These are phyloP conservation scores for Penicillium oxalicum DNA, from an alignment of 2,329 filamentous ascomycete genomes.

Conservation along the genomic window DNA sequence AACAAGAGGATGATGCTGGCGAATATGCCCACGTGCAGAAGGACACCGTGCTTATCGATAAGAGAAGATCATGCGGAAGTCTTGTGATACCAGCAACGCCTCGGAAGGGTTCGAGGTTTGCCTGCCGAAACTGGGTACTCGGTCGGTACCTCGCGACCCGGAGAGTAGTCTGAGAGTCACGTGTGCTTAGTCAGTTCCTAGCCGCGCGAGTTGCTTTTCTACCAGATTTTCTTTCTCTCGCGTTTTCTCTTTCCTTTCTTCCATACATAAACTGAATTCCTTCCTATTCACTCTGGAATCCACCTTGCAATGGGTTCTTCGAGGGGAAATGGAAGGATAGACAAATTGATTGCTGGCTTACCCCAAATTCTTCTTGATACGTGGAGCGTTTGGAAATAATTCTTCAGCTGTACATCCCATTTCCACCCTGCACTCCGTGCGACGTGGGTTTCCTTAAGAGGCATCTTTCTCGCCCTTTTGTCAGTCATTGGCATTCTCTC, in stretches of 20 bases:
- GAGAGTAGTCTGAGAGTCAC: conserved; percentile 4
- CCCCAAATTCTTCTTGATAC: conserved; percentile 39
- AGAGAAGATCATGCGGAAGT: conserved; percentile 4
- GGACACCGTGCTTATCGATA: conserved; percentile 31
- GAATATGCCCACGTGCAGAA: conserved; percentile 7
- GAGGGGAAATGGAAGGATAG: conserved; percentile 47
- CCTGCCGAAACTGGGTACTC: no score
- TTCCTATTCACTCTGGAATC: conserved; percentile 45
- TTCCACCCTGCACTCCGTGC: conserved; percentile 8
- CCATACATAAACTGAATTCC: conserved; percentile 38
- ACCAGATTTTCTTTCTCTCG: conserved; percentile 12
- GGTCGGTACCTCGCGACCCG: no score
- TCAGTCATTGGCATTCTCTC: no score
- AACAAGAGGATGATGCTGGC: neutral
- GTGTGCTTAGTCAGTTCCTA: conserved; percentile 15
- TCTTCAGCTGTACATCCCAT: conserved; percentile 37
- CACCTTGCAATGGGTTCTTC: conserved; percentile 34
- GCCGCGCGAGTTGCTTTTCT: conserved; percentile 15
- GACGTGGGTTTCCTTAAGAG: no score
- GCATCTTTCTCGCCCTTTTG: no score
- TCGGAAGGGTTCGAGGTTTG: no score
- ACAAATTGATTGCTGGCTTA: conserved; percentile 39
- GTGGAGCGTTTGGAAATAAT: conserved; percentile 46
- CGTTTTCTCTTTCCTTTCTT: conserved; percentile 27
- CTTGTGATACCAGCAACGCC: neutral